Base-by-base conservation (phyloP, 345 rosid species). In the Xanthoceras sorbifolium region DNA sequence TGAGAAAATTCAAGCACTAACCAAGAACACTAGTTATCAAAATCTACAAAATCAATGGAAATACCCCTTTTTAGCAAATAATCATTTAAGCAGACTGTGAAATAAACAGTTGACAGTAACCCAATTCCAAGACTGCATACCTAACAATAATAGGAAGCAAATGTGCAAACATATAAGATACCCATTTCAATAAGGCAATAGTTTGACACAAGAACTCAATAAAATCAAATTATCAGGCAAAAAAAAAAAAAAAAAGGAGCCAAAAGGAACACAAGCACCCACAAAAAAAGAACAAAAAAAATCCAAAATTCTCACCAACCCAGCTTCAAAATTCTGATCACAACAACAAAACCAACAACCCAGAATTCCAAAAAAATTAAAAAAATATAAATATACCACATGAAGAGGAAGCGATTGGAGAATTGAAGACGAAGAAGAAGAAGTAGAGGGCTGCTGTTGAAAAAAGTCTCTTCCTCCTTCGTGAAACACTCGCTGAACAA, bases 371-470 rank as follows among this genome's bases (percentile, higher is more conserved):
- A 6, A 14, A 68, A 68, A 26, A 40, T 31, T 46, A 57, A 28
- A 26, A n/a, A 72, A 31, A 61, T 9, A 54, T 78, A 71, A 69
- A 6, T 32, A 9, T 66, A 95, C 99, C 95, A 90, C 97, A 31
- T 94, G 98, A 80, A 94, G 97, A 78, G 99, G 97, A 64, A 96
- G 98, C 38, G 95, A 91, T 74, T 90, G 98, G 29, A 94, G 97
- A 82, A 94, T 90, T 69, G 99, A 95, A 31, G 98, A 78, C 50
- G 96, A 87, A 2, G 97, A 89, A 46, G 98, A 79, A 4, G 98
- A 87, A 76, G 98, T 83, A 46, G 98, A 90, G 31, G 98, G 90
- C 34, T 83, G 94, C 61, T 91, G 98, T 69, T 88, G 97, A 88
- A 84, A 91, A 85, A 84, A 92, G 69, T 96, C 98, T 59, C 97